Conservation (phyloP, 331 rosid genomes). For the Malus hybrid region DNA sequence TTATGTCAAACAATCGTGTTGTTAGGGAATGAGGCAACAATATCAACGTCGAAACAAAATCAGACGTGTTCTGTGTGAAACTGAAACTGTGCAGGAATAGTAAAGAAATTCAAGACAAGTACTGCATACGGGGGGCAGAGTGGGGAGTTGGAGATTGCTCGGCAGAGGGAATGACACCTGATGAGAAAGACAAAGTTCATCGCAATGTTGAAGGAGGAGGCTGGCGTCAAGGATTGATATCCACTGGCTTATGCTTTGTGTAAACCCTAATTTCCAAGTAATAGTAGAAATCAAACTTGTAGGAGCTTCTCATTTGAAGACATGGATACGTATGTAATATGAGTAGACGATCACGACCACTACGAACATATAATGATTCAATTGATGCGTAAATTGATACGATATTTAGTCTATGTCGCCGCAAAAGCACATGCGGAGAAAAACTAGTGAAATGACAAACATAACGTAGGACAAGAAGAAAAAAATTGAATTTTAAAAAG, state of each 20-base stretch:
- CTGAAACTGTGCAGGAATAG: constrained; percentile 45
- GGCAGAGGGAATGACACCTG: constrained; percentile 64
- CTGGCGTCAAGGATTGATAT: constrained; percentile 24
- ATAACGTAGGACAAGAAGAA: too few species aligned
- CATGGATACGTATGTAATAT: neutral
- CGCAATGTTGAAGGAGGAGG: constrained; percentile 61
- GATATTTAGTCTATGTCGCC: too few species aligned
- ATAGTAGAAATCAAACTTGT: neutral
- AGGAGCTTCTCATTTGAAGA: neutral
- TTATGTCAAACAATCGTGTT: neutral
- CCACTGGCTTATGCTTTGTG: neutral
- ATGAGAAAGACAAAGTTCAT: constrained; percentile 69
- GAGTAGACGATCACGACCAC: neutral
- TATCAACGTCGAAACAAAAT: neutral
- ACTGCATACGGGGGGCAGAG: constrained; percentile 87
- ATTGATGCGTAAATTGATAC: neutral
- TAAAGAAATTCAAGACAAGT: constrained; percentile 56
- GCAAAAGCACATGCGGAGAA: too few species aligned
- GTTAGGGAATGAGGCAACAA: neutral
- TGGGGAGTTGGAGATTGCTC: constrained; percentile 99
- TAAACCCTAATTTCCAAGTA: neutral
- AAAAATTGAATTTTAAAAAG: too few species aligned
- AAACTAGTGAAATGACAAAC: too few species aligned
- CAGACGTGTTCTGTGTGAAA: neutral
- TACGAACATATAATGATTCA: neutral